Percentiles rank a stretch among this genome's conserved stretches.
phyloP scores from a whole-genome alignment of 306 rosid species.

The Neltuma alba region DNA sequence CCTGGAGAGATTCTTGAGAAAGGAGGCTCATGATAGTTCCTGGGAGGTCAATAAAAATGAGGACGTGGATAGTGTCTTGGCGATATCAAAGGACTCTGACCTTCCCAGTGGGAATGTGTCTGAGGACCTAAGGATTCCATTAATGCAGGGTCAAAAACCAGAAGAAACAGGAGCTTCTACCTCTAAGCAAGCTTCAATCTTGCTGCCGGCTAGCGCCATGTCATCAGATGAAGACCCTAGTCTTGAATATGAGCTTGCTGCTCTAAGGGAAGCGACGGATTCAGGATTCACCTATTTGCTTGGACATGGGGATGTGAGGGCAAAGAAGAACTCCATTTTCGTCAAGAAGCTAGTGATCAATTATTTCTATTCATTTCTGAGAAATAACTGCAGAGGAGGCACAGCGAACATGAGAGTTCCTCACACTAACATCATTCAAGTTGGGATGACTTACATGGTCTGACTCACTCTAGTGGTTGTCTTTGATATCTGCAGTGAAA shows the following conservation, averaged over 20 bases:
- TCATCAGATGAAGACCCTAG: constrained; percentile 75
- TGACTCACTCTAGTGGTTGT: constrained; percentile 33
- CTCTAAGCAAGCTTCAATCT: constrained; percentile 43
- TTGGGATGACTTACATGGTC: constrained; percentile 92
- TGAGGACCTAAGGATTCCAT: constrained; percentile 72
- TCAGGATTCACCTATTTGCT: constrained; percentile 93
- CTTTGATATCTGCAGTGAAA: constrained; percentile 30
- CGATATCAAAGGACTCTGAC: constrained; percentile 47
- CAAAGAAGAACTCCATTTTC: constrained; percentile 88
- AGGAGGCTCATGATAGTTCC: constrained; percentile 80
- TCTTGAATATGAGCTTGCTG: constrained; percentile 88
- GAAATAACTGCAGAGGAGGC: constrained; percentile 84
- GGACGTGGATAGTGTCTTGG: constrained; percentile 49
- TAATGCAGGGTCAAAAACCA: constrained; percentile 50
- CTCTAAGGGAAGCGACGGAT: constrained; percentile 83
- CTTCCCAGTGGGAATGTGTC: constrained; percentile 39
- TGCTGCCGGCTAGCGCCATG: constrained; percentile 67
- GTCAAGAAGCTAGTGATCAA: constrained; percentile 80
- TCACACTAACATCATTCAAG: constrained; percentile 89
- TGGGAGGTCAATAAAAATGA: constrained; percentile 58
- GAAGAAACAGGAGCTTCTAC: constrained; percentile 46
- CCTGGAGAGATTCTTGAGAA: constrained; percentile 85
- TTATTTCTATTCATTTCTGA: constrained; percentile 87
- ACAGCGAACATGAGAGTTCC: constrained; percentile 86
- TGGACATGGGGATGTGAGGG: constrained; percentile 89